A percentile compares a stretch with the other conserved stretches of the same genome.
Evolutionary conservation across 2,329 filamentous ascomycete genomes (phyloP).

Genomic region (Venturia carpophila): DNA sequence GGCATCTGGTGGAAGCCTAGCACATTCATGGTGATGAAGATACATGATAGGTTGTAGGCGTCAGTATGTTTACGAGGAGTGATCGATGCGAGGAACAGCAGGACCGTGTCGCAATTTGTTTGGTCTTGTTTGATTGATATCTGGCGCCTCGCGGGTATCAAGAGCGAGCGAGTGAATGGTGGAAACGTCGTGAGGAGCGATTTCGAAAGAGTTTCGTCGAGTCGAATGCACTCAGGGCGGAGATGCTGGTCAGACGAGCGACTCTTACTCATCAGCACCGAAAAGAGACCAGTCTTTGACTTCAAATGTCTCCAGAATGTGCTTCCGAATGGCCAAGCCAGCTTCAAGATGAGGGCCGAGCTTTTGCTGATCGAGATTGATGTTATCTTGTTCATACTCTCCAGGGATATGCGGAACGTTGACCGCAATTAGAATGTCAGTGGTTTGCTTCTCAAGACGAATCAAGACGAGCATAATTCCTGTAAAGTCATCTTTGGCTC

Average conservation of each 20-base stretch:
- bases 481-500: constrained; percentile 48
- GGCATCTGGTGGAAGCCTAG: too few species aligned
- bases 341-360: constrained; percentile 59
- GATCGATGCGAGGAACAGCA: too few species aligned
- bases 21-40: too few species aligned
- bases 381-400: constrained; percentile 64
- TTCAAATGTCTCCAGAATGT: constrained; percentile 65
- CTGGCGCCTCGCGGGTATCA: too few species aligned
- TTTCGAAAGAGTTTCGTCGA: background rate
- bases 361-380: constrained; percentile 58
- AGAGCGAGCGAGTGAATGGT: too few species aligned
- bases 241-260: background rate
- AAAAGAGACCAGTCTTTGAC: constrained; percentile 79
- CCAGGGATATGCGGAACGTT: constrained; percentile 79
- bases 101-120: too few species aligned
- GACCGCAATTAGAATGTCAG: constrained; percentile 77
- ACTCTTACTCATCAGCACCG: constrained; percentile 25
- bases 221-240: background rate
- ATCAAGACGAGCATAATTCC: constrained; percentile 71
- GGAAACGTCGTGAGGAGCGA: constrained; percentile 5
- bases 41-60: too few species aligned
- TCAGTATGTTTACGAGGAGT: too few species aligned
- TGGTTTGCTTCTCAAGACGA: constrained; percentile 63
- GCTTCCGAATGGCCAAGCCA: constrained; percentile 56
- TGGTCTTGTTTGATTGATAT: too few species aligned